Conservation (phyloP, 345 rosid species). For the Eucalyptus virginea region DNA sequence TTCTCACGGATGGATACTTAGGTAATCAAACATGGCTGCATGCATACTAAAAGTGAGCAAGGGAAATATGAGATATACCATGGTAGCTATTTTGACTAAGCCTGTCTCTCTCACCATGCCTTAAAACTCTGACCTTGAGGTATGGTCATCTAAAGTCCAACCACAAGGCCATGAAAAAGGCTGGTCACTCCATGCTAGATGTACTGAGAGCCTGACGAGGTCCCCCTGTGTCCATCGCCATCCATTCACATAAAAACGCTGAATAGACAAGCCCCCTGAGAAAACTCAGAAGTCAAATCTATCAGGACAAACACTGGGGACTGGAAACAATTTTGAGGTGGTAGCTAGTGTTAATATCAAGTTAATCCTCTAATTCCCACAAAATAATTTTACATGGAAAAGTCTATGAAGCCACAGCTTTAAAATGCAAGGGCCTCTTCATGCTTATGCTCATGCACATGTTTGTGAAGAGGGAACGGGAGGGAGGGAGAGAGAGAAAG, state of each 20-base stretch:
- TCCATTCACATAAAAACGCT: background rate
- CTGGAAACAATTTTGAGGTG: background rate
- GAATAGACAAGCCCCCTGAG: background rate
- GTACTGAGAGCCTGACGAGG: background rate
- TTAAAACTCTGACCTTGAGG: background rate
- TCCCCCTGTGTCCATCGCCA: background rate
- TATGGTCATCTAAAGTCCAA: background rate
- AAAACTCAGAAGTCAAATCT: background rate
- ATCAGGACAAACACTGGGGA: background rate
- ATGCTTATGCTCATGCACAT: background rate
- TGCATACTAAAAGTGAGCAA: background rate
- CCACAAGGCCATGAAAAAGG: background rate
- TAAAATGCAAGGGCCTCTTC: background rate
- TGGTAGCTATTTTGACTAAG: background rate
- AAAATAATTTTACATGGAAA: background rate
- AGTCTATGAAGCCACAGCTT: background rate
- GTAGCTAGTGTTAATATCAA: background rate
- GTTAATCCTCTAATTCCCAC: background rate
- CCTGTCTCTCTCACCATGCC: background rate
- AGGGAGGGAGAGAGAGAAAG: background rate
- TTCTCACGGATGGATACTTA: background rate
- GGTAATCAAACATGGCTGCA: background rate
- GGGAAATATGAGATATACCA: background rate
- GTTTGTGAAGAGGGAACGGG: background rate
- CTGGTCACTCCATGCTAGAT: background rate